phyloP scores from a whole-genome alignment of 345 rosid genomes.

The Salix koriyanagi region DNA sequence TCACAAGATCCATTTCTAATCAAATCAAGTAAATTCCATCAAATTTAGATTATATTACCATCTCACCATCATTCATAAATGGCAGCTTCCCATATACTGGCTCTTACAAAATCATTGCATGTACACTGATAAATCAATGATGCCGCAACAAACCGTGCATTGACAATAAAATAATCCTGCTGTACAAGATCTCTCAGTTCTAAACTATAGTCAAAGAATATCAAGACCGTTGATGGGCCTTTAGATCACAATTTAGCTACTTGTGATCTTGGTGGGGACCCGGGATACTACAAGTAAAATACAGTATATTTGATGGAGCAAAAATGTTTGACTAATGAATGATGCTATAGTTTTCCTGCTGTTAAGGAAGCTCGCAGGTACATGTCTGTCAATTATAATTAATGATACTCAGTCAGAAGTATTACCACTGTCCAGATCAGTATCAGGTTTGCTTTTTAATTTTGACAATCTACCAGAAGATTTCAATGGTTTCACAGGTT shows the following conservation, averaged over 20 bases:
- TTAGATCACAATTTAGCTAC: not conserved
- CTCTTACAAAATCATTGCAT: not conserved
- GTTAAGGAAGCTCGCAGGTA: not conserved
- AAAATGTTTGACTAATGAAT: too few species aligned
- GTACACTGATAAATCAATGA: not conserved
- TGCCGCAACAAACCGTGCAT: not conserved
- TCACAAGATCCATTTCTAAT: too few species aligned
- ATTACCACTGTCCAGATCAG: constrained; percentile 51
- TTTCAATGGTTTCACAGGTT: constrained; percentile 53
- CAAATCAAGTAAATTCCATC: too few species aligned
- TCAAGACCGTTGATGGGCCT: not conserved
- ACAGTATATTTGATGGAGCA: not conserved
- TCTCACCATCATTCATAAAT: too few species aligned
- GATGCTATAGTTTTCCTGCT: not conserved
- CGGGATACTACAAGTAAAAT: not conserved
- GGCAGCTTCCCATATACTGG: too few species aligned
- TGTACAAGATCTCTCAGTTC: not conserved
- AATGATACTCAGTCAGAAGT: constrained; percentile 41
- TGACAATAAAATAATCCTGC: not conserved
- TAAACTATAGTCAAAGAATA: not conserved
- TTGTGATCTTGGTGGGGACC: not conserved
- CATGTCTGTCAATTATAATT: not conserved
- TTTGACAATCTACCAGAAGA: constrained; percentile 56
- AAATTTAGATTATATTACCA: too few species aligned
- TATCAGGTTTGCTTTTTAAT: constrained; percentile 47